These are phyloP conservation scores for Leccinum olivaceopallidum DNA, from an alignment of 768 basidiomycete genomes.

Conservation along the genomic window DNA sequence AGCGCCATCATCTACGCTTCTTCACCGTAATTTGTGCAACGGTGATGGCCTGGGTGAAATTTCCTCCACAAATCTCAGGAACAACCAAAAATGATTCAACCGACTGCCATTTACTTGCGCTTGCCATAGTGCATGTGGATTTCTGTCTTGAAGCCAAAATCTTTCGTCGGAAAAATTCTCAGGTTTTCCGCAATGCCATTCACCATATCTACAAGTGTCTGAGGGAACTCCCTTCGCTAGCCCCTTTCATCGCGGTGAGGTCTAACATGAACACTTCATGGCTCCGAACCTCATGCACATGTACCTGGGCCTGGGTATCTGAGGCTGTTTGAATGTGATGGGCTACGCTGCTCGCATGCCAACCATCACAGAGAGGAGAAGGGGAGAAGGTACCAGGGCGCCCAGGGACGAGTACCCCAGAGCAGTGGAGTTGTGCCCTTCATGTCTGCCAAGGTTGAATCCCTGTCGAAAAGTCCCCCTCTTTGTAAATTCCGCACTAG, in stretches of 20 bases:
- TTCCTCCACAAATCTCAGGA: neutral
- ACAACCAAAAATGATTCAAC: neutral
- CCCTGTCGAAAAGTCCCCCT: neutral
- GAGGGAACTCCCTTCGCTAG: neutral
- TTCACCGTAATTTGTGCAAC: neutral
- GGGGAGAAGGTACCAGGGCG: neutral
- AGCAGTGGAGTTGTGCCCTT: neutral
- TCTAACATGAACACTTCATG: neutral
- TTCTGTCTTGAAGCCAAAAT: neutral
- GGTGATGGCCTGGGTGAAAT: neutral
- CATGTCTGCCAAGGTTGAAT: neutral
- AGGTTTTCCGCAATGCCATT: neutral
- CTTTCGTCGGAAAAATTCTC: neutral
- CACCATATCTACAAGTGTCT: neutral
- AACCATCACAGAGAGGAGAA: neutral
- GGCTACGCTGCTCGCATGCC: neutral
- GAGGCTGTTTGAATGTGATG: neutral
- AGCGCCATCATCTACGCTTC: neutral
- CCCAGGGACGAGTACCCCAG: neutral
- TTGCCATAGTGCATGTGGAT: neutral
- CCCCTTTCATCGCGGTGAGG: neutral
- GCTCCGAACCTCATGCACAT: neutral
- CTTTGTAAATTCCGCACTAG: conserved; percentile 1
- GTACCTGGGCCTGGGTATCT: neutral
- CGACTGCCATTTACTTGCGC: neutral